phyloP scores from a whole-genome alignment of 225 moss, liverwort and hornwort species.

The Takakia lepidozioides region DNA sequence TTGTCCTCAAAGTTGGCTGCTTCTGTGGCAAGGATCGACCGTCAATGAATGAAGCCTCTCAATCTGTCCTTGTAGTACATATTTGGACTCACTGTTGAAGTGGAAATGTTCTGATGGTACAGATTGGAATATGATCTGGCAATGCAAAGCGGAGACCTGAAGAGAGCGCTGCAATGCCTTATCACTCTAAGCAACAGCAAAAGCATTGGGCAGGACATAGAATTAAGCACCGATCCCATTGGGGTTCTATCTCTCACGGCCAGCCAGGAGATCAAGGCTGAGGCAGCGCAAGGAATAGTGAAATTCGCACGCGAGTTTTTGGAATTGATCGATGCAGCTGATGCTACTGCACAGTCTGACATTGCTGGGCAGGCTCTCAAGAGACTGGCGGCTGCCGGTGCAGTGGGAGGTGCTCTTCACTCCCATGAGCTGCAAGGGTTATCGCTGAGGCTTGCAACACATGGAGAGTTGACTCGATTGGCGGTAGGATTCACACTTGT shows the following conservation, averaged over 20 bases:
- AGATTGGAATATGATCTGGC: constrained; percentile 98
- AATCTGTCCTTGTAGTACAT: too few relatives aligned
- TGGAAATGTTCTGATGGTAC: too few relatives aligned
- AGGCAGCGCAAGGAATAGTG: constrained; percentile 86
- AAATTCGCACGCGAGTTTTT: constrained; percentile 93
- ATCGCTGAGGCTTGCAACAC: constrained; percentile 78
- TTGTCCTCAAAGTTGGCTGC: too few relatives aligned
- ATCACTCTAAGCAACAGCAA: constrained; percentile 92
- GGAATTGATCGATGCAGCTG: constrained; percentile 92
- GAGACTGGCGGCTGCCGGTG: constrained; percentile 88
- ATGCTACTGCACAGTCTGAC: constrained; percentile 83
- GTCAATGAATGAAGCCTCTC: too few relatives aligned
- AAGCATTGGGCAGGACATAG: constrained; percentile 76
- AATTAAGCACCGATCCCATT: constrained; percentile 54
- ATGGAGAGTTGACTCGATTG: constrained; percentile 93
- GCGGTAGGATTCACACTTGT: constrained; percentile 55
- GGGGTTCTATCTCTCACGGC: constrained; percentile 71
- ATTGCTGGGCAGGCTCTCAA: constrained; percentile 82
- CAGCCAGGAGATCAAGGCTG: constrained; percentile 74
- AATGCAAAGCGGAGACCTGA: constrained; percentile 91
- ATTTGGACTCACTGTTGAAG: too few relatives aligned
- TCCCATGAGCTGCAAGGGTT: constrained; percentile 81
- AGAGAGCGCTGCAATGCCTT: constrained; percentile 87
- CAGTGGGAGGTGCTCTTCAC: constrained; percentile 80
- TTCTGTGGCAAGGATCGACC: too few relatives aligned